These are phyloP conservation scores for Colletotrichum endophyticum DNA, from an alignment of 2,329 filamentous ascomycete genomes.

Conservation along the genomic window DNA sequence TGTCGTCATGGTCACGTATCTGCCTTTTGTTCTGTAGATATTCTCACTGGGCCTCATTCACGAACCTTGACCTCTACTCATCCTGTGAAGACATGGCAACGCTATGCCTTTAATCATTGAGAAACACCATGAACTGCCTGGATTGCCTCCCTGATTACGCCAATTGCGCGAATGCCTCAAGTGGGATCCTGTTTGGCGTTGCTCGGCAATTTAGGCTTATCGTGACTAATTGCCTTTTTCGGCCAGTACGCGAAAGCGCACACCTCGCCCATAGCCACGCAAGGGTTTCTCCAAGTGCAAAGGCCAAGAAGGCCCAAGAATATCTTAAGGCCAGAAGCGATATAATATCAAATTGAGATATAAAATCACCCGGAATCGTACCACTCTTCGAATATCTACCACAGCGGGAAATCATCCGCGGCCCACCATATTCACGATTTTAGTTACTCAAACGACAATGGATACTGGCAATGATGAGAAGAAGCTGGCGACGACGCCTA, in stretches of 20 bases:
- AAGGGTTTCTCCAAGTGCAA: neutral
- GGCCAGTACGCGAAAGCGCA: neutral
- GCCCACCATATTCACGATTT: neutral
- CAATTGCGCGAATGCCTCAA: neutral
- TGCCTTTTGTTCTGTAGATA: too few relatives aligned
- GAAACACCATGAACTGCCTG: accelerated
- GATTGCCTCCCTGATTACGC: neutral
- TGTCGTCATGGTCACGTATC: too few relatives aligned
- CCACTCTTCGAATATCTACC: neutral
- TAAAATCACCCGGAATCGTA: neutral
- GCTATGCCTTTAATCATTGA: accelerated
- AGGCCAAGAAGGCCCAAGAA: neutral
- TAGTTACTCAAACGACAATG: neutral
- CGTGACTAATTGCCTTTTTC: neutral
- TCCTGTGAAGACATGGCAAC: too few relatives aligned
- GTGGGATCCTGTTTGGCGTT: neutral
- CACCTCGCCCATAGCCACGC: neutral
- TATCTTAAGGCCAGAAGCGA: neutral
- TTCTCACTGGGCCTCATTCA: too few relatives aligned
- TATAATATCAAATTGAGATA: neutral
- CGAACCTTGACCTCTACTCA: too few relatives aligned
- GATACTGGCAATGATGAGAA: neutral
- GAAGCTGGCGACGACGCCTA: neutral
- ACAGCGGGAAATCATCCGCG: neutral
- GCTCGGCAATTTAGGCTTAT: neutral